Conservation (phyloP, 2,329 filamentous ascomycete genomes). For the Acephala macrosclerotiorum region DNA sequence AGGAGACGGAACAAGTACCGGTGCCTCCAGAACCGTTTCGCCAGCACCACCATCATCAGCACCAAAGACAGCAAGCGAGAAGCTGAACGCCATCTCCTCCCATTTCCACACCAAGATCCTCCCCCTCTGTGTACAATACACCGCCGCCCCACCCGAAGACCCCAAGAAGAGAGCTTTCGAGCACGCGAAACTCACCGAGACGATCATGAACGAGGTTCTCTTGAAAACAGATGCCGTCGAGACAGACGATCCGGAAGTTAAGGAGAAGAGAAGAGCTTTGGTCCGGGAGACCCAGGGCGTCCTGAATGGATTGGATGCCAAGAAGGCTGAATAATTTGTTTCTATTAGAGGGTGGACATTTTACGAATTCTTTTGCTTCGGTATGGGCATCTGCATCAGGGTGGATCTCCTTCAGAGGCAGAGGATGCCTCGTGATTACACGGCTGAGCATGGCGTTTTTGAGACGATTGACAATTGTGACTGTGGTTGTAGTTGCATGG, state of each 20-base stretch:
- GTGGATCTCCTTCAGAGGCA: constrained; percentile 13
- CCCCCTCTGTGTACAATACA: constrained; percentile 70
- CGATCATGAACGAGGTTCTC: constrained; percentile 76
- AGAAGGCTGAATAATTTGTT: constrained; percentile 20
- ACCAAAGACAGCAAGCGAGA: constrained; percentile 60
- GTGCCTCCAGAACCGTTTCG: constrained; percentile 40
- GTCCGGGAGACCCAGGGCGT: constrained; percentile 75
- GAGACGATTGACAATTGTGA: not conserved
- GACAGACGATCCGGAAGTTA: constrained; percentile 70
- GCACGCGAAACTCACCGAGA: constrained; percentile 78
- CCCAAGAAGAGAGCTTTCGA: constrained; percentile 74
- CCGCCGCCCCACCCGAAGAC: constrained; percentile 68
- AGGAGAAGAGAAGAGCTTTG: constrained; percentile 72
- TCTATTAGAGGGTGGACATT: constrained; percentile 4
- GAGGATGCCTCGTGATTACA: constrained; percentile 10
- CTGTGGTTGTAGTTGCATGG: not conserved
- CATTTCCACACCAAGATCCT: constrained; percentile 70
- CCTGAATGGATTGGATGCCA: constrained; percentile 67
- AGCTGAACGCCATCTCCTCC: constrained; percentile 69
- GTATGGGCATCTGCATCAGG: constrained; percentile 32
- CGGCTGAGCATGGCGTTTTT: constrained; percentile 11
- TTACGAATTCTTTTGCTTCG: constrained; percentile 33
- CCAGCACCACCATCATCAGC: constrained; percentile 40
- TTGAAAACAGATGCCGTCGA: constrained; percentile 82
- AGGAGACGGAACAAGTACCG: constrained; percentile 46